A percentile compares a stretch with the other conserved stretches of the same genome.
Conservation (phyloP, 2,329 filamentous ascomycete genomes). For the Sporothrix euskadiensis region DNA sequence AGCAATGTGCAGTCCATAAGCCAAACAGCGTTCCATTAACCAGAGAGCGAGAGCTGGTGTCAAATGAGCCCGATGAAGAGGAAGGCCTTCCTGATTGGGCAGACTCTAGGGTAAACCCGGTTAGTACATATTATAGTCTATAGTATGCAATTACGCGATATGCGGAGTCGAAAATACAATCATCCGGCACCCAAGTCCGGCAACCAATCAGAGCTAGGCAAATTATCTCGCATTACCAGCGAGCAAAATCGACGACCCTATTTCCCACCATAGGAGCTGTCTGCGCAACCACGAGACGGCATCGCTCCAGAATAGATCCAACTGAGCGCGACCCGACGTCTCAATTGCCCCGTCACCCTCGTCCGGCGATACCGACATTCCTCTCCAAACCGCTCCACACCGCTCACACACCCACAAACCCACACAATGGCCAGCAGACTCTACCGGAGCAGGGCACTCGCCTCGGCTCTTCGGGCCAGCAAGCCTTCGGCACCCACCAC, state of each 20-base stretch:
- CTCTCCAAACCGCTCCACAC: slow-evolving; percentile 39
- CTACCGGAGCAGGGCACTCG: slow-evolving; percentile 57
- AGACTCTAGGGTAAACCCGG: not conserved
- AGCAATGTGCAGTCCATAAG: not conserved
- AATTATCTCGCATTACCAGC: slow-evolving; percentile 31
- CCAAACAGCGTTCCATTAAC: not conserved
- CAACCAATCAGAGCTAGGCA: slow-evolving; percentile 31
- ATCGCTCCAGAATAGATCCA: not conserved
- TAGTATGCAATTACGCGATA: not conserved
- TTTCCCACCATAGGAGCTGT: slow-evolving; percentile 24
- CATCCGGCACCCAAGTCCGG: slow-evolving; percentile 9
- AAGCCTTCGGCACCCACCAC: slow-evolving; percentile 46
- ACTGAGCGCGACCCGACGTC: not conserved
- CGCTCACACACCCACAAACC: slow-evolving; percentile 33
- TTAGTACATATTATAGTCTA: not conserved
- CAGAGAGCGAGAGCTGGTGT: not conserved
- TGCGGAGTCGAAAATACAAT: slow-evolving; percentile 24
- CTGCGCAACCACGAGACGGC: slow-evolving; percentile 19
- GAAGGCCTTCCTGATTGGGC: not conserved
- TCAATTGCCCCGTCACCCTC: slow-evolving; percentile 13
- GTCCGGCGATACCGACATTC: slow-evolving; percentile 1
- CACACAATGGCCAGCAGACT: slow-evolving; percentile 60
- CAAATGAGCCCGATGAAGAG: not conserved
- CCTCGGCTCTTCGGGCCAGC: slow-evolving; percentile 57
- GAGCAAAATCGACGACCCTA: slow-evolving; percentile 26